These are phyloP conservation scores for Erodium texanum DNA, from an alignment of 441 rosid genomes.

Conservation along the genomic window DNA sequence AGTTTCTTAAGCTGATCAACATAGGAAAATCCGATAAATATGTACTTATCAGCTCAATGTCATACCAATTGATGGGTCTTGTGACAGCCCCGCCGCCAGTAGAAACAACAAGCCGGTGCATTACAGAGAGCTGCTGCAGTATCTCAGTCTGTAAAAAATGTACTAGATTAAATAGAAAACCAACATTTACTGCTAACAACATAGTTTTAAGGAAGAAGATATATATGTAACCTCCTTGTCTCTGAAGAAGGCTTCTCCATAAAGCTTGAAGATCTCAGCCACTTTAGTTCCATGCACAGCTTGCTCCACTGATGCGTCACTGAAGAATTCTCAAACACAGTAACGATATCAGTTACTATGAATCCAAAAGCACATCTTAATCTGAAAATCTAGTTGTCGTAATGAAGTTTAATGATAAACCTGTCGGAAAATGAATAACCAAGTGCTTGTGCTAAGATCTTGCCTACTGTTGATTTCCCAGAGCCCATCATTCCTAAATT, in stretches of 20 bases:
- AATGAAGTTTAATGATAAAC: not conserved
- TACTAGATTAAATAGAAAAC: not conserved
- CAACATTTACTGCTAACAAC: not conserved
- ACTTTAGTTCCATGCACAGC: not conserved
- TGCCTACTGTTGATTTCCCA: not conserved
- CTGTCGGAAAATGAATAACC: not conserved
- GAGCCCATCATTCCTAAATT: slow-evolving; percentile 3
- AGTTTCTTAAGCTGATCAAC: not conserved
- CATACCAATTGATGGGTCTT: slow-evolving; percentile 61
- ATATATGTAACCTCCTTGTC: not conserved
- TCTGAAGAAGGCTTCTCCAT: slow-evolving; percentile 3
- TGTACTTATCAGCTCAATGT: not conserved
- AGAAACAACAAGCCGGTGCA: slow-evolving; percentile 61
- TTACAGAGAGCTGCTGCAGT: slow-evolving; percentile 41
- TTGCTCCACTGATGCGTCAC: not conserved
- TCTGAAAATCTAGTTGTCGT: no score
- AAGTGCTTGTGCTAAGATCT: slow-evolving; percentile 1
- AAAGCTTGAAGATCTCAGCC: not conserved
- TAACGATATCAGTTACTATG: not conserved
- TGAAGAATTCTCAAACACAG: not conserved
- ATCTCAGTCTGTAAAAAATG: slow-evolving; percentile 46
- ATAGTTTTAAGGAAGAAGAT: not conserved
- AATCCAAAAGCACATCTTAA: not conserved
- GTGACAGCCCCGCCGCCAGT: slow-evolving; percentile 91
- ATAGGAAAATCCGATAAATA: not conserved